Evolutionary conservation across 257 asterid genomes (phyloP), one percentile per base, ranked within the genome.

Genomic region (Craterostigma plantagineum): DNA sequence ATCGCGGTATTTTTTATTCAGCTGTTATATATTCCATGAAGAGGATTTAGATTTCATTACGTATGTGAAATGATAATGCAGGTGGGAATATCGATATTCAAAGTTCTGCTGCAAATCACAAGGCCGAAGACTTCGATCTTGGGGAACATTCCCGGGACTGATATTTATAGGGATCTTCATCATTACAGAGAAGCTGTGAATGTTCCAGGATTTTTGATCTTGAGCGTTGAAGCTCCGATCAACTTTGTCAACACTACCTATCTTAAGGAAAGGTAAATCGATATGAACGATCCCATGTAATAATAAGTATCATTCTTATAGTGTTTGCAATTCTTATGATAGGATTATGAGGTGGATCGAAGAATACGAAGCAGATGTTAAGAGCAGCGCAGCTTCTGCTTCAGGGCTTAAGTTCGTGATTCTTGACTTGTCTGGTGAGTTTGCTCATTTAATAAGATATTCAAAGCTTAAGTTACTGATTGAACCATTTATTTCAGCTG

Each of bases 31-130:
- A 6, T 23, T 23, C 30, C n/a, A n/a, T n/a, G n/a, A 23, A 23
- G 6, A 23, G 6, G 6, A 23, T 23, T 2, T 2, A 23, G 6
- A 23, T 23, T 23, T 6, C 2, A 23, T 23, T 23, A 23, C 30
- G 6, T 23, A 23, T 23, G 30, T 23, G 30, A 6, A 23, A 2
- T 23, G 6, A 23, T 23, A 2, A 23, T 23, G 30, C 56, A 87
- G 98, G 90, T 87, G 30, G 95, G 92, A 59, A 80, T 87, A 44
- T 87, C 98, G 1, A 78, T 87, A 15, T 87, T 87, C 76, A 87
- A 87, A 84, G 70, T 87, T 57, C 61, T 87, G 14, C 55, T 87
- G 63, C 79, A 87, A 37, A 95, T 87, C 4, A 79, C 93, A 4
- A 72, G 98, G 74, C 98, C 98, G 13, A 87, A 82, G 51, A 82